Evolutionary conservation across 2,329 filamentous ascomycete species (phyloP).

Genomic region (Hypoxylon sp.): DNA sequence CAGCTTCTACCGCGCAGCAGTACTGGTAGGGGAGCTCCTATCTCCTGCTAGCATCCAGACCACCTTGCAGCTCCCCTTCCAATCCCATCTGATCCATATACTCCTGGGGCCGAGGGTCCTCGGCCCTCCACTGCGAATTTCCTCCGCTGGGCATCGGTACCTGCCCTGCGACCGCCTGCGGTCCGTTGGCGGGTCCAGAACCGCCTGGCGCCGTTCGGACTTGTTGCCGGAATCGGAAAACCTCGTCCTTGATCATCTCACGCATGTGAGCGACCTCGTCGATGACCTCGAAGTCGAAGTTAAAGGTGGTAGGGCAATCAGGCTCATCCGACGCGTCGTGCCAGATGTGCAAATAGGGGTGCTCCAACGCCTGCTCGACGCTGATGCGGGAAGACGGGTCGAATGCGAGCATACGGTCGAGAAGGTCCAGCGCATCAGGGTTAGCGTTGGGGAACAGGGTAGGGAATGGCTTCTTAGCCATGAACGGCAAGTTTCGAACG

Average conservation of each 20-base stretch:
- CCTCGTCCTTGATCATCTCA: constrained; percentile 96
- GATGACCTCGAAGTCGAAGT: constrained; percentile 98
- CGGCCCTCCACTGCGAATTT: constrained; percentile 65
- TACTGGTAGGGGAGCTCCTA: constrained; percentile 32
- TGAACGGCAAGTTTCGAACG: constrained; percentile 93
- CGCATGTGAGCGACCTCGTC: constrained; percentile 97
- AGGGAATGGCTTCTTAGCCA: constrained; percentile 93
- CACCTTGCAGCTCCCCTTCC: constrained; percentile 70
- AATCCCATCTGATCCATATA: constrained; percentile 63
- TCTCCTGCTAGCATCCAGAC: constrained; percentile 63
- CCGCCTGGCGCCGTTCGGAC: constrained; percentile 64
- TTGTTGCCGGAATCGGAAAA: constrained; percentile 80
- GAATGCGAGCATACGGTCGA: constrained; percentile 97
- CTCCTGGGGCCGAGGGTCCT: constrained; percentile 71
- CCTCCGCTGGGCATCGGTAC: constrained; percentile 66
- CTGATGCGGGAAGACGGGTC: constrained; percentile 93
- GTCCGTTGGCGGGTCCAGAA: constrained; percentile 50
- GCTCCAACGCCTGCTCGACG: constrained; percentile 94
- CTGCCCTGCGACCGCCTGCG: constrained; percentile 55
- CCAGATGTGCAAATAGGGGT: constrained; percentile 97
- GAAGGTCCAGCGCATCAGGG: constrained; percentile 91
- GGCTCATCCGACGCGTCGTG: constrained; percentile 98
- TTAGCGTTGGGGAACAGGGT: constrained; percentile 93
- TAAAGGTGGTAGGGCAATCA: constrained; percentile 90
- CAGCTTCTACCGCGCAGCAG: background rate